Percentiles rank a stretch among this genome's conserved stretches.
Evolutionary conservation across 345 rosid genomes (phyloP).

Genomic region (Nephelium lappaceum): DNA sequence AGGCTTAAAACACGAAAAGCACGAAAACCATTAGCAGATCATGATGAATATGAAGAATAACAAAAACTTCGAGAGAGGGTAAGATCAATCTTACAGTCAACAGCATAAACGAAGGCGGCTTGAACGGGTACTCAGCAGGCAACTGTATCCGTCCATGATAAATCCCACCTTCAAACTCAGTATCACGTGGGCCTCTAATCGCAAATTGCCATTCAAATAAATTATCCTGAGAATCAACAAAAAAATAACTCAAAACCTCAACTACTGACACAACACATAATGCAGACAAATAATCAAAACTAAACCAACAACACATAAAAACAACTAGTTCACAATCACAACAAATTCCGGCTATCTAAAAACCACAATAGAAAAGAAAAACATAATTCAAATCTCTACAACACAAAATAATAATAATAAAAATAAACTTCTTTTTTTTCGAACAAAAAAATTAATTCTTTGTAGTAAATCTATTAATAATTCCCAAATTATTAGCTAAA

Average conservation of each 20-base stretch:
- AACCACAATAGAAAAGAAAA: not conserved
- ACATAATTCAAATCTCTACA: not conserved
- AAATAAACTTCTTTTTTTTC: too few species aligned
- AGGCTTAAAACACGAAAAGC: slow-evolving; percentile 49
- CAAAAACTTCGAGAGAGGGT: not conserved
- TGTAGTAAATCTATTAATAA: not conserved
- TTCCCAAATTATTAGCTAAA: not conserved
- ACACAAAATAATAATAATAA: not conserved
- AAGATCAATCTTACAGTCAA: slow-evolving; percentile 62
- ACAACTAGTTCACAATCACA: too few species aligned
- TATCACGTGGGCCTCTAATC: slow-evolving; percentile 75
- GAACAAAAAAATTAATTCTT: not conserved
- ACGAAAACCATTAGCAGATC: slow-evolving; percentile 19
- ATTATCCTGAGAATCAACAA: slow-evolving; percentile 61
- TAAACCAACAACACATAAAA: not conserved
- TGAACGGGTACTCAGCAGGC: slow-evolving; percentile 94
- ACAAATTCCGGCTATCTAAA: not conserved
- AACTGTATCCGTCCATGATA: slow-evolving; percentile 97
- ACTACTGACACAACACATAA: slow-evolving; percentile 3
- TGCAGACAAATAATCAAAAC: not conserved
- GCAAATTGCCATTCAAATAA: slow-evolving; percentile 99
- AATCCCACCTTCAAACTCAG: slow-evolving; percentile 96
- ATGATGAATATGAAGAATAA: not conserved
- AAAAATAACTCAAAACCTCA: not conserved
- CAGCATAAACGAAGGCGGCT: slow-evolving; percentile 96